phyloP scores from a whole-genome alignment of 441 rosid species.

The Dalechampia spathulata region DNA sequence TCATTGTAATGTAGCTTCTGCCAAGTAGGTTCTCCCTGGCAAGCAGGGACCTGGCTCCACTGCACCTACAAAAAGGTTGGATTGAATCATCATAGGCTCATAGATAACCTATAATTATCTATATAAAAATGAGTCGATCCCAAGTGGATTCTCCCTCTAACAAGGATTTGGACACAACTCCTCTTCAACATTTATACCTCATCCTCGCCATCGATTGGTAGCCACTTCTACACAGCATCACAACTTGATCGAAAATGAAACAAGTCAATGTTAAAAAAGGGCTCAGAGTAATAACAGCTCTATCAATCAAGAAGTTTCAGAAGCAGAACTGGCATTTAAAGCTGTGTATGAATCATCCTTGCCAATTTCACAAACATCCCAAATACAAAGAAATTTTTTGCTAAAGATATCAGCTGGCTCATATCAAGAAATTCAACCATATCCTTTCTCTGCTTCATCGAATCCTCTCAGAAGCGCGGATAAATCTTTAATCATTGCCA shows the following conservation, averaged over 20 bases:
- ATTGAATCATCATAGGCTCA: constrained; percentile 9
- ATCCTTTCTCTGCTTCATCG: constrained; percentile 54
- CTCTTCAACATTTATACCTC: no score
- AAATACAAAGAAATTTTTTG: background rate
- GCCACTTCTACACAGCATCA: no score
- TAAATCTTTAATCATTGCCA: constrained; percentile 70
- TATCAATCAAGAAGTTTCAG: constrained; percentile 85
- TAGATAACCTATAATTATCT: no score
- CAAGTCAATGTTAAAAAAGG: background rate
- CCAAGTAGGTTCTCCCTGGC: constrained; percentile 66
- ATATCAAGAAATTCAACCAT: constrained; percentile 97
- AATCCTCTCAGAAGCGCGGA: constrained; percentile 94
- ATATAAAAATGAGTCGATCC: no score
- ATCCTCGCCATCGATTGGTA: no score
- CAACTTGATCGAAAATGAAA: background rate
- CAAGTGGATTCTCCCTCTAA: no score
- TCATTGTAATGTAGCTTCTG: constrained; percentile 39
- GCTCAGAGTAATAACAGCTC: constrained; percentile 66
- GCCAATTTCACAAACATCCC: constrained; percentile 18
- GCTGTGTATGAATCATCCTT: constrained; percentile 55
- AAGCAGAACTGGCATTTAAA: constrained; percentile 92
- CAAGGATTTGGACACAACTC: no score
- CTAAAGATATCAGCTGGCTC: constrained; percentile 33
- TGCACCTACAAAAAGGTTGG: constrained; percentile 37
- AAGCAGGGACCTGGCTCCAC: constrained; percentile 56